Conservation (phyloP, 208 protist species). For the Leptomonas pyrrhocoris region DNA sequence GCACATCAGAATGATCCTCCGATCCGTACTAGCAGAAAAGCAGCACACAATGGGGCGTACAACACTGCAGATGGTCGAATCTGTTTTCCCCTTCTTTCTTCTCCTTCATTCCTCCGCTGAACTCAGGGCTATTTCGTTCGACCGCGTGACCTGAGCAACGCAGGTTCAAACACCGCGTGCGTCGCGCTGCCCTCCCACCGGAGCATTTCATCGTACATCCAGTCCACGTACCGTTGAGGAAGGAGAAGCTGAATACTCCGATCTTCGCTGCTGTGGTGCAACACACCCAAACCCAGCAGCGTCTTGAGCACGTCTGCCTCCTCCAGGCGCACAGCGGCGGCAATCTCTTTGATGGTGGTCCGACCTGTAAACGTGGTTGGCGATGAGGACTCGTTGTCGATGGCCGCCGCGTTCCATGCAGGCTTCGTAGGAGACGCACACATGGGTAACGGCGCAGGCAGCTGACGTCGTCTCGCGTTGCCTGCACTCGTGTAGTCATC, state of each 20-base stretch:
- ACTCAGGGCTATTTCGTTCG: neutral
- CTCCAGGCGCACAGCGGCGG: constrained; percentile 63
- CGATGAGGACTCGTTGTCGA: no score
- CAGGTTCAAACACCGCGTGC: constrained; percentile 53
- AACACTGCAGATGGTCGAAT: no score
- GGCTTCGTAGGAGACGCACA: neutral
- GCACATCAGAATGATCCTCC: no score
- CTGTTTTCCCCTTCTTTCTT: no score
- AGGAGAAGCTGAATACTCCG: constrained; percentile 65
- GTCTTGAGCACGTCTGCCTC: constrained; percentile 80
- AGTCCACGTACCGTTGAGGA: constrained; percentile 56
- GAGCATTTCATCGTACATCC: constrained; percentile 35
- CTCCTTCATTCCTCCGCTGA: no score
- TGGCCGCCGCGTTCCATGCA: neutral
- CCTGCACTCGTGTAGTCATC: neutral
- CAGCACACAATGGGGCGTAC: no score
- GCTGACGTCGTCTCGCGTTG: neutral
- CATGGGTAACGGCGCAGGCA: neutral
- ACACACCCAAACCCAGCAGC: constrained; percentile 72
- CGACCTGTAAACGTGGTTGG: neutral
- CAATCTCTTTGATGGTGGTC: constrained; percentile 59
- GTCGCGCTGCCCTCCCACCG: constrained; percentile 27
- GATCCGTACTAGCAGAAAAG: no score
- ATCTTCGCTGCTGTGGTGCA: constrained; percentile 78
- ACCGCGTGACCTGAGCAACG: constrained; percentile 29